Evolutionary conservation across 2,329 filamentous ascomycete species (phyloP), one percentile per base, ranked within the genome.

Genomic region (Macroventuria anomochaeta): DNA sequence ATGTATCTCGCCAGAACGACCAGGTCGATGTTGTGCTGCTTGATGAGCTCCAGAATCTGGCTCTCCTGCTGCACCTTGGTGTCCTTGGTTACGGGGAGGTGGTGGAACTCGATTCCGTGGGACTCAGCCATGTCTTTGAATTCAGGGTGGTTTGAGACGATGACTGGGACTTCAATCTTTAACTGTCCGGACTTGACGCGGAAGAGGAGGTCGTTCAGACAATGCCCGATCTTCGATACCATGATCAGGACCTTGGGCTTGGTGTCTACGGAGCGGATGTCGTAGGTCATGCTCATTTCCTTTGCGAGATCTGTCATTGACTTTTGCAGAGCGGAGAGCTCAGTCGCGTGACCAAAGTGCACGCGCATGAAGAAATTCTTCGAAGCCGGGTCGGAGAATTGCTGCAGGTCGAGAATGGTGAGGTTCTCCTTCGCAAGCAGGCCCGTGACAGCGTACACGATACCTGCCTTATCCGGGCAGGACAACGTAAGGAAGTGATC

Each of bases 181-280:
- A 95, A 80, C 76, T 93, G 89, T 38, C 85, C 85, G 15, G 86
- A 87, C 74, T 87, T 88, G 68, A 88, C 84, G 51, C 90, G 86
- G 85, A 91, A 95, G 31, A 95, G 83, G 41, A 95, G 79, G 75
- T 93, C 89, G 75, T 93, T 93, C 47, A 93, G 80, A 74, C 90
- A 93, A 80, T 93, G 90, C 7, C 90, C 90, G 66, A 91, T 93
- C 79, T 93, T 93, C 68, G 89, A 93, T 25, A 93, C 90, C 90
- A 95, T 93, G 80, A 95, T 91, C 65, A 95, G 80, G 41, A 93
- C 87, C 61, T 86, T 84, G 52, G 88, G 87, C 78, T 91, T 92
- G 67, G 86, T 81, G 42, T 85, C 77, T 11, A 86, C 83, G 3
- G 88, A 84, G 12, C 86, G 83, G 64, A 95, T 82, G 64, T 89